Evolutionary conservation across 208 protist species (phyloP).

Genomic region (Wallacemonas sp.): DNA sequence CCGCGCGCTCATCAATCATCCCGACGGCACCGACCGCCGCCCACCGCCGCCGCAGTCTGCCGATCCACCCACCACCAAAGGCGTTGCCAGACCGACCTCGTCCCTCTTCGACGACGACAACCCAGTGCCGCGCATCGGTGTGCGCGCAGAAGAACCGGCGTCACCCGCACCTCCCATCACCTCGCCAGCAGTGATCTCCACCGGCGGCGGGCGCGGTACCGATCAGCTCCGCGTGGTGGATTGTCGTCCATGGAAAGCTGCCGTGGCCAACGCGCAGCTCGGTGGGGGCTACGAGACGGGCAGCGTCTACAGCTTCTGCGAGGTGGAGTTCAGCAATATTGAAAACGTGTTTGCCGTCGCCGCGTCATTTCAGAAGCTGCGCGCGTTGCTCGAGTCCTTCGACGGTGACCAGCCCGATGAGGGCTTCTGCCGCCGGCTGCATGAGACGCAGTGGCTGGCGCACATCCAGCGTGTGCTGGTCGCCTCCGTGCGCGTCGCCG

Average conservation of each 20-base stretch:
- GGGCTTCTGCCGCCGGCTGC: conserved; percentile 44
- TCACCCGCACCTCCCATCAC: too few relatives aligned
- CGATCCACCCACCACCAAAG: too few relatives aligned
- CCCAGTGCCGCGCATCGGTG: neutral
- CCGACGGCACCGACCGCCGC: neutral
- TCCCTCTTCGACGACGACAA: conserved; percentile 24
- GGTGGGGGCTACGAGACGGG: conserved; percentile 88
- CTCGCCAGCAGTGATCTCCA: too few relatives aligned
- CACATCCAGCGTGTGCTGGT: conserved; percentile 65
- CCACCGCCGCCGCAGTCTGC: neutral
- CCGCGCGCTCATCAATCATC: conserved; percentile 36
- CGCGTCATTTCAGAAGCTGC: conserved; percentile 67
- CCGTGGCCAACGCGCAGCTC: conserved; percentile 56
- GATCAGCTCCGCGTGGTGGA: conserved; percentile 64
- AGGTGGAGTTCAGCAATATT: conserved; percentile 77
- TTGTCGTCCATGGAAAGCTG: conserved; percentile 63
- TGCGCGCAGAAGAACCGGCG: too few relatives aligned
- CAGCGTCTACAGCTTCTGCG: conserved; percentile 58
- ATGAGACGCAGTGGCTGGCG: conserved; percentile 63
- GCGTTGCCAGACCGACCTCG: conserved; percentile 13
- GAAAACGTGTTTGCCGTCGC: conserved; percentile 88
- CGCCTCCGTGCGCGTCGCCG: conserved; percentile 39
- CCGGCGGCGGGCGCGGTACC: conserved; percentile 9
- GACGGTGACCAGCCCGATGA: conserved; percentile 50
- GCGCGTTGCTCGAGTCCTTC: conserved; percentile 41